A percentile compares a stretch with the other conserved stretches of the same genome.
phyloP scores from a whole-genome alignment of 1,139 yeast species.

The Saccharomyces hybrid region DNA sequence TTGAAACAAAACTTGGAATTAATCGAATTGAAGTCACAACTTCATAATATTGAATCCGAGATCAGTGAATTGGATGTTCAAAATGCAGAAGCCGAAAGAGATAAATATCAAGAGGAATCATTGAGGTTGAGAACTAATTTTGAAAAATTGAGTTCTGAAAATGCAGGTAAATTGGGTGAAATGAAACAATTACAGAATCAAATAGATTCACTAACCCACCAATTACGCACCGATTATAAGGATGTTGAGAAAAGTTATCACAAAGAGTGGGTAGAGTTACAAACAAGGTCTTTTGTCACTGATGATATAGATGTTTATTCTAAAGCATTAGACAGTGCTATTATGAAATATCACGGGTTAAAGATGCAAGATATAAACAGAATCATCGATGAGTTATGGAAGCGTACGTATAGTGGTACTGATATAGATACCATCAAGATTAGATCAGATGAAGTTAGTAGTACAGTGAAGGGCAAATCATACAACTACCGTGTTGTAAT shows the following conservation, averaged over 20 bases:
- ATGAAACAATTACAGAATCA: slow-evolving; percentile 77
- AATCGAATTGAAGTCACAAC: slow-evolving; percentile 36
- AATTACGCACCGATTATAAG: slow-evolving; percentile 62
- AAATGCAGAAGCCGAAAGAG: slow-evolving; percentile 59
- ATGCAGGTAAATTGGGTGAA: slow-evolving; percentile 80
- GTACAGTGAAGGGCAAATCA: slow-evolving; percentile 53
- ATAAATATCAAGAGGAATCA: slow-evolving; percentile 56
- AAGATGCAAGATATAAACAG: slow-evolving; percentile 92
- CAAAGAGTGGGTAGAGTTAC: slow-evolving; percentile 67
- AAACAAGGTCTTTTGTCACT: slow-evolving; percentile 70
- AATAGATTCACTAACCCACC: slow-evolving; percentile 46
- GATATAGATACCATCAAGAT: slow-evolving; percentile 90
- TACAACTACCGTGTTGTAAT: slow-evolving; percentile 93
- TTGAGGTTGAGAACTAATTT: slow-evolving; percentile 46
- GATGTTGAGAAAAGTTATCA: slow-evolving; percentile 61
- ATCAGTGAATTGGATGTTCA: slow-evolving; percentile 42
- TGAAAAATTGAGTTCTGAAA: slow-evolving; percentile 53
- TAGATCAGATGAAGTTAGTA: slow-evolving; percentile 63
- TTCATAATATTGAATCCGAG: slow-evolving; percentile 32
- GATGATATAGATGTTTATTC: slow-evolving; percentile 79
- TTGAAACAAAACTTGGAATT: slow-evolving; percentile 51
- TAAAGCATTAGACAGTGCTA: slow-evolving; percentile 84
- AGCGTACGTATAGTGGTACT: slow-evolving; percentile 86
- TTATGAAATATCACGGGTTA: slow-evolving; percentile 83
- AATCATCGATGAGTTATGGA: slow-evolving; percentile 87